Conservation (phyloP, 2,329 filamentous ascomycete species). For the Diaporthe amygdali region DNA sequence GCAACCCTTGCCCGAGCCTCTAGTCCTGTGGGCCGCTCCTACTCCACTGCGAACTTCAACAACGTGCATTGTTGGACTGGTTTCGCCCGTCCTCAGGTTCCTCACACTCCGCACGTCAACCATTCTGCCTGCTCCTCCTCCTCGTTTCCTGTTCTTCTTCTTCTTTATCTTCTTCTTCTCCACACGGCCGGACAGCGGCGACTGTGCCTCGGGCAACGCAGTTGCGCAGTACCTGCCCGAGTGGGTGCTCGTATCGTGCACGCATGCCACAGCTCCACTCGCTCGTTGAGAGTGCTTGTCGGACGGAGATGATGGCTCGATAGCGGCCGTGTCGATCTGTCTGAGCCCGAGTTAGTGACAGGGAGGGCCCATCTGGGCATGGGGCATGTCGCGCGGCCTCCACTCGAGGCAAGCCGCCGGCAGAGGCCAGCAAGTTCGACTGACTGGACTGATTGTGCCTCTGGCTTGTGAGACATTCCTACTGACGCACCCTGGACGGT, state of each 20-base stretch:
- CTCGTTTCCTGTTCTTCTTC: too few species aligned
- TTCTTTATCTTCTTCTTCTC: too few species aligned
- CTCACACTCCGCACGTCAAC: too few species aligned
- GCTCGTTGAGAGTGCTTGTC: neutral
- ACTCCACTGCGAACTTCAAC: neutral
- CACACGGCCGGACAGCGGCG: neutral
- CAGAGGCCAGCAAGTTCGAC: neutral
- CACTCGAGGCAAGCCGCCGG: neutral
- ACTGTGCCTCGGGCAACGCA: neutral
- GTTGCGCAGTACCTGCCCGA: neutral
- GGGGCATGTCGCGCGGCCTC: constrained; percentile 5
- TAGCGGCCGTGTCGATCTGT: constrained; percentile 13
- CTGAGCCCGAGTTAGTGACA: constrained; percentile 3
- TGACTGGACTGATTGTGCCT: neutral
- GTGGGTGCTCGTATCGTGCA: neutral
- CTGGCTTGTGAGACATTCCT: constrained; percentile 8
- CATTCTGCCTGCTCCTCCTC: too few species aligned
- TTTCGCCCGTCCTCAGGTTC: neutral
- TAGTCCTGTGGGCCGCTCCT: neutral
- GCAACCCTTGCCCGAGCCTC: neutral
- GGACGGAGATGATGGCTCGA: constrained; percentile 7
- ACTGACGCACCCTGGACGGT: constrained; percentile 11
- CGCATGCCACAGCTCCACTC: neutral
- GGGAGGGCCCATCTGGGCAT: neutral
- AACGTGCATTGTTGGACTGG: neutral